Conservation (phyloP, 2,329 filamentous ascomycete genomes). For the Colletotrichum musicola region DNA sequence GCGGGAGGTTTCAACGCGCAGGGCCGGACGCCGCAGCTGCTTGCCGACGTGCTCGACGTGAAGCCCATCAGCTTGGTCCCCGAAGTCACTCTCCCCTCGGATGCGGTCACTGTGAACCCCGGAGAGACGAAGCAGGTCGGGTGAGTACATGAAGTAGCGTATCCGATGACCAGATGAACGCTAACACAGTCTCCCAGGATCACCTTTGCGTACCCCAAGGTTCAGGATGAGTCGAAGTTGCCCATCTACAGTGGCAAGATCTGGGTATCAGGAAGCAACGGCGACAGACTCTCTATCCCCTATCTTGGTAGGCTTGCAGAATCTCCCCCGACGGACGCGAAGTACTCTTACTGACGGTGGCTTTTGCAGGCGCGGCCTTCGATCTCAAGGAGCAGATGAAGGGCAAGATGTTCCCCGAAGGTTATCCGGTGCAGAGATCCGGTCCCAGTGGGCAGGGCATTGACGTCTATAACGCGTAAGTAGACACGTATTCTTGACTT, state of each 20-base stretch:
- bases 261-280: slow-evolving; percentile 46
- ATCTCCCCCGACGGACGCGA: too few species aligned
- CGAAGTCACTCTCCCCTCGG: slow-evolving; percentile 3
- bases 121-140: slow-evolving; percentile 31
- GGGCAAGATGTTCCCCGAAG: slow-evolving; percentile 24
- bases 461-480: slow-evolving; percentile 22
- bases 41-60: slow-evolving; percentile 27
- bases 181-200: slow-evolving; percentile 37
- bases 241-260: slow-evolving; percentile 52
- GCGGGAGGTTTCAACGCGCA: slow-evolving; percentile 53
- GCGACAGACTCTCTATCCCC: slow-evolving; percentile 49
- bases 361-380: slow-evolving; percentile 22
- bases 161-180: too few species aligned
- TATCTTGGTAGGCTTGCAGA: slow-evolving; percentile 45
- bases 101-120: slow-evolving; percentile 14
- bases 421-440: slow-evolving; percentile 22
- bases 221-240: slow-evolving; percentile 45
- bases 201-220: slow-evolving; percentile 44
- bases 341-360: background rate
- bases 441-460: slow-evolving; percentile 24
- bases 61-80: slow-evolving; percentile 24
- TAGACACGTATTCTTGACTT: background rate
- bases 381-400: slow-evolving; percentile 32
- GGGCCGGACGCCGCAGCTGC: slow-evolving; percentile 27
- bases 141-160: background rate